These are phyloP conservation scores for Termitomyces sp. DNA, from an alignment of 768 basidiomycete genomes.

Conservation along the genomic window DNA sequence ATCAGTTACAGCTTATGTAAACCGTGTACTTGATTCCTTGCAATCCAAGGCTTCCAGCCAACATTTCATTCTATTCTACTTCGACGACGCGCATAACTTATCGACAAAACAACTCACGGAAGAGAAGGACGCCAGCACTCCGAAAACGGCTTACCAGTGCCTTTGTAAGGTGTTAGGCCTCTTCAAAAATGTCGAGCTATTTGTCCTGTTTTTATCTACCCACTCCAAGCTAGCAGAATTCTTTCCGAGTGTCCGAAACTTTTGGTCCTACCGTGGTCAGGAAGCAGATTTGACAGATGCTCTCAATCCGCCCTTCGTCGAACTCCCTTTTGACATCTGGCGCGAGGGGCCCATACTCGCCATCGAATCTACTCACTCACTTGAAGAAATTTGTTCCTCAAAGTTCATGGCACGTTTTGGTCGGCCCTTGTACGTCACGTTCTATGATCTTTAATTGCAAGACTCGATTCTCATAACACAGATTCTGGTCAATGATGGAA, in stretches of 20 bases:
- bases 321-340: slow-evolving; percentile 9
- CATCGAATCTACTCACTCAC: not conserved
- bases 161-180: slow-evolving; percentile 3
- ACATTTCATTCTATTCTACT: not conserved
- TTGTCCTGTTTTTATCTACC: not conserved
- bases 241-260: not conserved
- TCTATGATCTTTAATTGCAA: not conserved
- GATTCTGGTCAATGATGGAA: not conserved
- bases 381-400: not conserved
- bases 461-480: not conserved
- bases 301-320: slow-evolving; percentile 1
- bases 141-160: slow-evolving; percentile 5
- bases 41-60: not conserved
- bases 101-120: not conserved
- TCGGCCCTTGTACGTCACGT: not conserved
- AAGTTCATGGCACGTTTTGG: slow-evolving; percentile 1
- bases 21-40: not conserved
- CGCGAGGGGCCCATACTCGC: no score
- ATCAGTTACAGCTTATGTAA: not conserved
- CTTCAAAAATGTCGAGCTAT: not conserved
- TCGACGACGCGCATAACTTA: slow-evolving; percentile 1
- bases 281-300: not conserved
- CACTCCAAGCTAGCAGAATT: not conserved
- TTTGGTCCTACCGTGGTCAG: not conserved
- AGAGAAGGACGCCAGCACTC: not conserved